These are phyloP conservation scores for Mucor circinelloides DNA, from an alignment of 371 early-diverging fungal genomes.

Conservation along the genomic window DNA sequence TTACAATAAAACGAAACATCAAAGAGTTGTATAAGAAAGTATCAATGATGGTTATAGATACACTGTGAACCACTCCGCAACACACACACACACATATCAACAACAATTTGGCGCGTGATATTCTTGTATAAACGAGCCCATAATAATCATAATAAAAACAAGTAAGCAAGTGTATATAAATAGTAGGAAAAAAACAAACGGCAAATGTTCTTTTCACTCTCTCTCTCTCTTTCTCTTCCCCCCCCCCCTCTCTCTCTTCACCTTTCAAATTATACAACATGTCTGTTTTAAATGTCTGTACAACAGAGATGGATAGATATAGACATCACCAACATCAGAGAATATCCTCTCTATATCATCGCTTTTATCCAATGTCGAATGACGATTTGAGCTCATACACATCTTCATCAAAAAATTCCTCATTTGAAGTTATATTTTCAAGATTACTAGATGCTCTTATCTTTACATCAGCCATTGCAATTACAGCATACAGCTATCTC, in stretches of 20 bases:
- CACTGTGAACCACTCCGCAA: background rate
- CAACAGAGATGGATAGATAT: conserved; percentile 7
- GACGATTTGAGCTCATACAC: conserved; percentile 7
- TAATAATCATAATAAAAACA: conserved; percentile 3
- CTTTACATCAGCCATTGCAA: conserved; percentile 49
- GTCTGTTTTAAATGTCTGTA: conserved; percentile 21
- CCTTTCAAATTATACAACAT: background rate
- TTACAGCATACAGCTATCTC: conserved; percentile 44
- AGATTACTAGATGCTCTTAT: conserved; percentile 45
- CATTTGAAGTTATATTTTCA: conserved; percentile 35
- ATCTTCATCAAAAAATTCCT: conserved; percentile 14
- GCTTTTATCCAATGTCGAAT: background rate
- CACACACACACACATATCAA: background rate
- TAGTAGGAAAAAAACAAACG: background rate
- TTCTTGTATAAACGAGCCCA: conserved; percentile 3
- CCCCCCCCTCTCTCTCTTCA: background rate
- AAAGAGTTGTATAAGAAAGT: background rate
- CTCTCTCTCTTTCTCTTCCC: background rate
- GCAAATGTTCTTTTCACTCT: conserved; percentile 3
- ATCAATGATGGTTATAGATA: background rate
- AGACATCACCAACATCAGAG: conserved; percentile 6
- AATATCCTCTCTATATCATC: conserved; percentile 11
- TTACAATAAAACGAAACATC: conserved; percentile 1
- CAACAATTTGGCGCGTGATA: conserved; percentile 19
- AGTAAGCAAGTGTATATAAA: background rate